phyloP scores from a whole-genome alignment of 1,139 yeast species.

The Pichia sp. region DNA sequence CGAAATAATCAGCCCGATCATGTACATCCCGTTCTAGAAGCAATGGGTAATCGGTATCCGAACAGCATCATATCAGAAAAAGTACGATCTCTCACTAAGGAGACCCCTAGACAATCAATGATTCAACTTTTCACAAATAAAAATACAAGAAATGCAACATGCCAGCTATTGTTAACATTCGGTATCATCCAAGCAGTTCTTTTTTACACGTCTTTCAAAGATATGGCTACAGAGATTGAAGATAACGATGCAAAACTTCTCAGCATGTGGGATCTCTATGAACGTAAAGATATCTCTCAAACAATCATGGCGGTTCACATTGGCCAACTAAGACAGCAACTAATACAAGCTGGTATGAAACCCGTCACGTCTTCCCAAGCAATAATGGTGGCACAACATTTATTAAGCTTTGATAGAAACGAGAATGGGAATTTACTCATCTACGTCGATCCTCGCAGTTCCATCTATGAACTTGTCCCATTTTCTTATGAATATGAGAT shows the following conservation, averaged over 20 bases:
- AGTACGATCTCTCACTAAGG: no score
- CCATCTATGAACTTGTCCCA: slow-evolving; percentile 14
- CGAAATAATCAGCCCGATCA: no score
- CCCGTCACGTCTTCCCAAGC: slow-evolving; percentile 14
- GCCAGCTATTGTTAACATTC: neutral
- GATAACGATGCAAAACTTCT: slow-evolving; percentile 9
- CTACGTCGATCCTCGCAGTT: slow-evolving; percentile 11
- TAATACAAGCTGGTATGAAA: slow-evolving; percentile 10
- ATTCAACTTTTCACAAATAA: slow-evolving; percentile 3
- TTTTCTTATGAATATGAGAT: slow-evolving; percentile 17
- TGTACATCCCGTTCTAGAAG: no score
- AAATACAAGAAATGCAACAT: slow-evolving; percentile 3
- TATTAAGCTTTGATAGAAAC: slow-evolving; percentile 12
- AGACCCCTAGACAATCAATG: neutral
- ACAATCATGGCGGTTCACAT: slow-evolving; percentile 20
- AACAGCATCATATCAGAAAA: no score
- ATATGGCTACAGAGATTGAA: slow-evolving; percentile 5
- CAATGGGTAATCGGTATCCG: no score
- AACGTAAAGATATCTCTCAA: slow-evolving; percentile 17
- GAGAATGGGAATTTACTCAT: slow-evolving; percentile 13
- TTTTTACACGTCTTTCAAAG: slow-evolving; percentile 1
- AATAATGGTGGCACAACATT: slow-evolving; percentile 8
- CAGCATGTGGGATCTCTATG: slow-evolving; percentile 9
- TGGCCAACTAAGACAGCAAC: slow-evolving; percentile 16
- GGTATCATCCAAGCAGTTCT: slow-evolving; percentile 2